phyloP scores from a whole-genome alignment of 495 filamentous ascomycete species.

The Trichoderma parareesei region DNA sequence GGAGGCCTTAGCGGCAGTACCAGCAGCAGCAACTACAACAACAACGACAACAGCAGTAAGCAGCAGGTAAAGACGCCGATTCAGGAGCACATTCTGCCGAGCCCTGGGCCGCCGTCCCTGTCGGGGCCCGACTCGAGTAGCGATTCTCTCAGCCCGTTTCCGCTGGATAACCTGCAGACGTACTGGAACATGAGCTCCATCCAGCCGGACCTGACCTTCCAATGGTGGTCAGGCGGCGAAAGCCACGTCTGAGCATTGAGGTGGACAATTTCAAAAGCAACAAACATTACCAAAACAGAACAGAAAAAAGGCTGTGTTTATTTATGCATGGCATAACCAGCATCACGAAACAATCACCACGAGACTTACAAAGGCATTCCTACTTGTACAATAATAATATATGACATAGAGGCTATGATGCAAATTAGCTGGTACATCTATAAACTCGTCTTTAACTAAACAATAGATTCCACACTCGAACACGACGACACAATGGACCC shows the following conservation, averaged over 20 bases:
- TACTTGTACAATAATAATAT: too few relatives aligned
- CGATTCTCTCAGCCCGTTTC: neutral
- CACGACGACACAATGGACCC: too few relatives aligned
- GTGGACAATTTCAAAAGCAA: too few relatives aligned
- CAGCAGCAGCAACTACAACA: neutral
- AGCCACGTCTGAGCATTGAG: neutral
- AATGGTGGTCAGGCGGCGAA: neutral
- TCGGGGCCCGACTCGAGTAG: neutral
- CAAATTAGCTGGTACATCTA: too few relatives aligned
- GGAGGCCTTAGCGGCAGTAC: neutral
- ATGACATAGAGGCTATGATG: too few relatives aligned
- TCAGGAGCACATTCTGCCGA: neutral
- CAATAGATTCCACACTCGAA: too few relatives aligned
- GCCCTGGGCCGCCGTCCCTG: neutral
- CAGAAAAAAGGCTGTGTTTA: neutral
- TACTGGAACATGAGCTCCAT: conserved; percentile 1
- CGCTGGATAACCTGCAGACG: neutral
- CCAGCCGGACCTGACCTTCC: neutral
- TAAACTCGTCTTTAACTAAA: too few relatives aligned
- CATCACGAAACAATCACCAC: neutral
- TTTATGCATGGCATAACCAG: neutral
- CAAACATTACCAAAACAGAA: neutral
- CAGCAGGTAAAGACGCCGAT: neutral
- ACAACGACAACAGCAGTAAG: neutral
- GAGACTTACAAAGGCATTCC: too few relatives aligned